phyloP scores from a whole-genome alignment of 345 rosid species.

The Aethionema arabicum region DNA sequence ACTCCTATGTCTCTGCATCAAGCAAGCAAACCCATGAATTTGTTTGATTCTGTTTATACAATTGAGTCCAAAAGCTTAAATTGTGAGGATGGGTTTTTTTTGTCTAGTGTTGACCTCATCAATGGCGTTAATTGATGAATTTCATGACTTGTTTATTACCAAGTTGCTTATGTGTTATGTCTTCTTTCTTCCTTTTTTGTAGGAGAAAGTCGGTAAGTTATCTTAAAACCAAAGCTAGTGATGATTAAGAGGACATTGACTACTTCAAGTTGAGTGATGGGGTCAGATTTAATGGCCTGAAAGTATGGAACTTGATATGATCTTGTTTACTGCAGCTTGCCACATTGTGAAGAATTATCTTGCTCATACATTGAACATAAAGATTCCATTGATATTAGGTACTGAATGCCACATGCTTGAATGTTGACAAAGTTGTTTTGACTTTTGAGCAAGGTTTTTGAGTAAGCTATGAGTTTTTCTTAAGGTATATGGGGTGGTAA shows the following conservation, averaged over 20 bases:
- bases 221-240: constrained; percentile 38
- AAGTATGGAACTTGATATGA: constrained; percentile 18
- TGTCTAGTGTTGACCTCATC: too few relatives aligned
- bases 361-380: constrained; percentile 60
- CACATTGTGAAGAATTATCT: constrained; percentile 93
- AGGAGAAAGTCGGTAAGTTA: constrained; percentile 98
- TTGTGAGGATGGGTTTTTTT: too few relatives aligned
- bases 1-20: constrained; percentile 2
- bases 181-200: constrained; percentile 36
- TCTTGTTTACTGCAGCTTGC: constrained; percentile 49
- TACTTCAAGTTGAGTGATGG: background rate
- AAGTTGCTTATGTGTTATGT: background rate
- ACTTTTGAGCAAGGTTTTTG: constrained; percentile 5
- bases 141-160: too few relatives aligned
- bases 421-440: background rate
- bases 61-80: too few relatives aligned
- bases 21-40: background rate
- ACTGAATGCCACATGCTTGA: constrained; percentile 14
- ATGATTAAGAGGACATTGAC: constrained; percentile 13
- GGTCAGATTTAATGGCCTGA: constrained; percentile 6
- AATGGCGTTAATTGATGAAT: too few relatives aligned
- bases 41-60: background rate
- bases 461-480: constrained; percentile 21
- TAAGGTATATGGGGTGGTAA: constrained; percentile 98
- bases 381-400: constrained; percentile 92